Base-by-base conservation (phyloP, 1,284 basidiomycete species). In the Coniferiporia weirii region DNA sequence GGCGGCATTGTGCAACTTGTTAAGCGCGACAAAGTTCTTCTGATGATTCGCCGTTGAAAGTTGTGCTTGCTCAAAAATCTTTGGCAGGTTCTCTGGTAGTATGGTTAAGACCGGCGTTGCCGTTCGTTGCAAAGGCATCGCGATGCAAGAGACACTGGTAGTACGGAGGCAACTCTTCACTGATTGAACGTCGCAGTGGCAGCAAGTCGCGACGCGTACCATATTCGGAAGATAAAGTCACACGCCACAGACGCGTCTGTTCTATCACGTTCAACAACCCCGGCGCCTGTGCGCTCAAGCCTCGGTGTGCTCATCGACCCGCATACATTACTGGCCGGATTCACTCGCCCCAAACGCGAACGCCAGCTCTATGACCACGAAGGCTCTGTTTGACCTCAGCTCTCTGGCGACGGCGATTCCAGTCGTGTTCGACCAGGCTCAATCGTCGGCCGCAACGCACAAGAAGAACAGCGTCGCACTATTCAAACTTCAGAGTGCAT, bases 21-120 rank as follows among this genome's bases (percentile, higher is more conserved):
- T 82, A 1, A 98, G 81, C 0, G 88, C 85, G 53, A 95, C 89
- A 61, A 87, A 83, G 73, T 98, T 97, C 79, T 98, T 98, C 63
- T 89, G 83, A 71, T 93, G 95, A 70, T 93, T 95, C 6, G 95
- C 91, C 9, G 87, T 72, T 0, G 92, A 87, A 45, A 76, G 74
- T 71, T 98, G 96, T 0, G 84, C 89, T 71, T 98, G 91, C 58
- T 92, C 88, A 61, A 93, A 92, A 55, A 85, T 83, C 49, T 80
- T 81, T 5, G 82, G 78, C 38, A 77, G 64, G 10, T 66, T 68
- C 20, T 75, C 73, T 17, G 72, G 67, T 45, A 68, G 59, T 8
- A 69, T 63, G 1, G 62, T 56, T 8, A 58, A 36, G 1, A 58
- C 52, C 1, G 56, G 52, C 15, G 60, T 55, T 6, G 44, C 54